Evolutionary conservation across 345 rosid genomes (phyloP).

Genomic region (Rubroshorea leprosula): DNA sequence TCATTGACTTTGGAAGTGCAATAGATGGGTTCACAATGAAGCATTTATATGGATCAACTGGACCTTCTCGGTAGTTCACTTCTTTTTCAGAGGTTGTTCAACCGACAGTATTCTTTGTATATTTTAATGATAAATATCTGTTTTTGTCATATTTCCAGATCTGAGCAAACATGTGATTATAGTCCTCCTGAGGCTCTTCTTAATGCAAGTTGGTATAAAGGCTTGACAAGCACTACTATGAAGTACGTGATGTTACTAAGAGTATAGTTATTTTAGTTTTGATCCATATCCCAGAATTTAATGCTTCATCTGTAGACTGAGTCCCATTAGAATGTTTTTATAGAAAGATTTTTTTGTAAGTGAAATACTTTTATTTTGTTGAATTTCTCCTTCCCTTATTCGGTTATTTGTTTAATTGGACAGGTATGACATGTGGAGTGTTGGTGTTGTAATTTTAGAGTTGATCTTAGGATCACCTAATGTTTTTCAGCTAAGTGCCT

Average conservation of each 20-base stretch:
- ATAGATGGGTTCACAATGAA: slow-evolving; percentile 77
- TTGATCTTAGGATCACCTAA: slow-evolving; percentile 85
- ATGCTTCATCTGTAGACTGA: background rate
- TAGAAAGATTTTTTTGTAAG: background rate
- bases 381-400: background rate
- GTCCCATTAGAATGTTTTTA: slow-evolving; percentile 4
- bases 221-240: slow-evolving; percentile 38
- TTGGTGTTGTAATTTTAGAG: slow-evolving; percentile 90
- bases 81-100: slow-evolving; percentile 8
- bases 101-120: slow-evolving; percentile 1
- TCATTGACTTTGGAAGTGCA: slow-evolving; percentile 96
- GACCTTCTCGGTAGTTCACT: slow-evolving; percentile 77
- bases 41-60: slow-evolving; percentile 69
- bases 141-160: slow-evolving; percentile 36
- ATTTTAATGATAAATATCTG: background rate
- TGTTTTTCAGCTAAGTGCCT: slow-evolving; percentile 66
- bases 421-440: slow-evolving; percentile 97
- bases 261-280: slow-evolving; percentile 3
- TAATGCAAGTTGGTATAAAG: slow-evolving; percentile 77
- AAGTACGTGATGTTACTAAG: slow-evolving; percentile 44
- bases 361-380: background rate
- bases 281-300: background rate
- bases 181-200: slow-evolving; percentile 85
- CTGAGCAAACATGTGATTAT: slow-evolving; percentile 84
- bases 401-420: slow-evolving; percentile 14